Evolutionary conservation across 1,284 basidiomycete species (phyloP), one percentile per base, ranked within the genome.

Genomic region (Fistulina hepatica): DNA sequence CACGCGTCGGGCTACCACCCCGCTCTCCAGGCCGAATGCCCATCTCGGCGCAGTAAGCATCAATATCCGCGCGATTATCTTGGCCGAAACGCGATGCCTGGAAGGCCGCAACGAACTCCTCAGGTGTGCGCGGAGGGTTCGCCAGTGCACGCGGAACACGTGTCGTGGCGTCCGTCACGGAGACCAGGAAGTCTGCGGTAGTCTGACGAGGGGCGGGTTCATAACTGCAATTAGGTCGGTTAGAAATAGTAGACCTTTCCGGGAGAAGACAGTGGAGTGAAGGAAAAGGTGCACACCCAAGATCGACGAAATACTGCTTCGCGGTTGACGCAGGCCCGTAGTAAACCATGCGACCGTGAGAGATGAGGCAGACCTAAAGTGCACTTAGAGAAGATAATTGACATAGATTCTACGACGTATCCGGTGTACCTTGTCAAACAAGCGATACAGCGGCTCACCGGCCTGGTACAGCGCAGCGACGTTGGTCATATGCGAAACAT

Each of bases 351-450:
- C 70, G 62, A 0, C 84, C 84, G 48, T 82, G 73, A 48, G 66
- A 61, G 27, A 69, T 58, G 8, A 69, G 55, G 43, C 64, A 66
- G n/a, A 67, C 64, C n/a, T n/a, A n/a, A n/a, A n/a, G n/a, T n/a
- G n/a, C n/a, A n/a, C n/a, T n/a, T n/a, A n/a, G n/a, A n/a, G n/a
- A n/a, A n/a, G n/a, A n/a, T n/a, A n/a, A n/a, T n/a, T n/a, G n/a
- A n/a, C n/a, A n/a, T n/a, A n/a, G n/a, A n/a, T n/a, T n/a, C n/a
- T n/a, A n/a, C n/a, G n/a, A n/a, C n/a, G n/a, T n/a, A n/a, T n/a
- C n/a, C n/a, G n/a, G n/a, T n/a, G n/a, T n/a, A 86, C 65, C 52
- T 84, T 84, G 64, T 84, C 79, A 44, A 86, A 85, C 45, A 69
- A 63, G 15, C 69, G 44, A 41, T 70, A 76, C 1, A 75, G 53